Conservation (phyloP, 768 basidiomycete genomes). For the Suillus sp. region DNA sequence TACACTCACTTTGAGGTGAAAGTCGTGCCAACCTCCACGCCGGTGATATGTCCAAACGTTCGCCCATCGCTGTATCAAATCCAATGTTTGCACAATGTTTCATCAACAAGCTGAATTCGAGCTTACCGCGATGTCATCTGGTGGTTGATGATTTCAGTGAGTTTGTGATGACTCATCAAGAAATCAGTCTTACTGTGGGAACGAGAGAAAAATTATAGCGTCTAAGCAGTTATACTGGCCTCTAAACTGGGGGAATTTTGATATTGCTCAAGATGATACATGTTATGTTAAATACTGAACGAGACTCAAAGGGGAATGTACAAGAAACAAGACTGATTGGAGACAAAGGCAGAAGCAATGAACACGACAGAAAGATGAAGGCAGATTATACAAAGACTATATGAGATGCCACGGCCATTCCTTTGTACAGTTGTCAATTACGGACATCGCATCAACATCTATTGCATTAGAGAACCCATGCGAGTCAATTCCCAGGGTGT, state of each 20-base stretch:
- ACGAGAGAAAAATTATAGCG: not conserved
- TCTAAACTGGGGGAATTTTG: not conserved
- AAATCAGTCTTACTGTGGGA: not conserved
- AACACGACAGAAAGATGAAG: not conserved
- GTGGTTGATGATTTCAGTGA: not conserved
- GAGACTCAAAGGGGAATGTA: not conserved
- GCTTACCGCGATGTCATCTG: conserved; percentile 1
- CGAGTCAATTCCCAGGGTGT: not conserved
- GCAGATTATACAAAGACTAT: not conserved
- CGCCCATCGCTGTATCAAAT: conserved; percentile 15
- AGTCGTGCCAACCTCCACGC: conserved; percentile 19
- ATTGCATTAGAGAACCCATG: not conserved
- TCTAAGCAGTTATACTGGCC: too few species aligned
- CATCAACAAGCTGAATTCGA: too few species aligned
- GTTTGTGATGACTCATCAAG: conserved; percentile 1
- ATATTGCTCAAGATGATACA: not conserved
- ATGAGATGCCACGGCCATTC: not conserved
- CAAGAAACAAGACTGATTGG: not conserved
- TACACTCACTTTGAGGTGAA: conserved; percentile 27
- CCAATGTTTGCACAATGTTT: not conserved
- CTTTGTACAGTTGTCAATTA: not conserved
- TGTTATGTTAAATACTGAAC: not conserved
- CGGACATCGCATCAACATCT: not conserved
- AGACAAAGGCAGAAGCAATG: not conserved
- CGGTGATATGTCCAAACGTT: conserved; percentile 34